phyloP scores from a whole-genome alignment of 2,329 filamentous ascomycete species.

The Ceratocystis huliohia region DNA sequence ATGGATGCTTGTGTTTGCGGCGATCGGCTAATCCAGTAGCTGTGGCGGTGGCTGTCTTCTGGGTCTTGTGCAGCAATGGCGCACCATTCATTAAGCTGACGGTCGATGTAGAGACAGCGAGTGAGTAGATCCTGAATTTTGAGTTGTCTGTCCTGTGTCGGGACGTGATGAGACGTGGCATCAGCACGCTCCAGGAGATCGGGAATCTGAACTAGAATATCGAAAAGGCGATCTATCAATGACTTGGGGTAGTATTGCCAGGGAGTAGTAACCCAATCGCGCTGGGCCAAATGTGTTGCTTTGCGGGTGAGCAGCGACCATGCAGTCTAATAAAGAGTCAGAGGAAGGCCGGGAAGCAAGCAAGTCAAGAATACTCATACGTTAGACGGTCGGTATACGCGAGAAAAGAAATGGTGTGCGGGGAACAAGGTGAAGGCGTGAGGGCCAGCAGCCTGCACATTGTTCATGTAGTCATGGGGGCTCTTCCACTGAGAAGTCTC shows the following conservation, averaged over 20 bases:
- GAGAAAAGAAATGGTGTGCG: slow-evolving; percentile 44
- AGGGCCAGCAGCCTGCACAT: slow-evolving; percentile 34
- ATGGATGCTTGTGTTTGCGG: slow-evolving; percentile 26
- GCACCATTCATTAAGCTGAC: slow-evolving; percentile 38
- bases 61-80: slow-evolving; percentile 25
- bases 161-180: slow-evolving; percentile 30
- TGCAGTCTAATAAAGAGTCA: slow-evolving; percentile 29
- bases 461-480: slow-evolving; percentile 28
- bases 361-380: slow-evolving; percentile 30
- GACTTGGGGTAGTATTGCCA: slow-evolving; percentile 42
- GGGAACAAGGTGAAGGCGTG: slow-evolving; percentile 39
- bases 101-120: slow-evolving; percentile 37
- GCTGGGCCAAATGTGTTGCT: slow-evolving; percentile 38
- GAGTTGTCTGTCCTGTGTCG: slow-evolving; percentile 33
- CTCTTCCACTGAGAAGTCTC: slow-evolving; percentile 30
- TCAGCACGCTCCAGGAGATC: slow-evolving; percentile 36
- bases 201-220: slow-evolving; percentile 38
- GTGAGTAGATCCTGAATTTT: slow-evolving; percentile 38
- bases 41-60: slow-evolving; percentile 17
- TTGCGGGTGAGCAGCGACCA: slow-evolving; percentile 39
- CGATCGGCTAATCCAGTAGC: slow-evolving; percentile 28
- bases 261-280: slow-evolving; percentile 40
- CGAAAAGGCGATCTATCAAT: slow-evolving; percentile 39
- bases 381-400: slow-evolving; percentile 41
- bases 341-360: not conserved